Percentiles rank a stretch among this genome's conserved stretches.
phyloP scores from a whole-genome alignment of 225 moss, liverwort and hornwort species.

The Marchantia polymorpha region DNA sequence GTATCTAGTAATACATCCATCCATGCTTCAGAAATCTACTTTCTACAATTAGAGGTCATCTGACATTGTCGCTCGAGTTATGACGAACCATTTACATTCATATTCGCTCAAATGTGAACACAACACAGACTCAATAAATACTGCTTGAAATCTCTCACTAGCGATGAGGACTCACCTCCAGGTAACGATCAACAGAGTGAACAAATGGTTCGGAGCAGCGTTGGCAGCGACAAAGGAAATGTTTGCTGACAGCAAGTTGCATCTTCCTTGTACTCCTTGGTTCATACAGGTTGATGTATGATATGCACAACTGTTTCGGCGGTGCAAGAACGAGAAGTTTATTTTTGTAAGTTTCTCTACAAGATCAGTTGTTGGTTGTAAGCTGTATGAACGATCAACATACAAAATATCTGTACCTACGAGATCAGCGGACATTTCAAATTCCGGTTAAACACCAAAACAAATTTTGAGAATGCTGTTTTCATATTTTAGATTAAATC shows the following conservation, averaged over 20 bases:
- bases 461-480: no score
- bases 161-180: slow-evolving; percentile 48
- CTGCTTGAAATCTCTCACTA: background rate
- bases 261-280: slow-evolving; percentile 62
- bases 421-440: no score
- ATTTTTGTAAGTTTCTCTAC: no score
- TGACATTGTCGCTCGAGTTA: background rate
- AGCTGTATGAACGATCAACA: background rate
- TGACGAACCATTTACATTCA: no score
- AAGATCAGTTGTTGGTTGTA: no score
- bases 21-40: background rate
- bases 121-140: no score
- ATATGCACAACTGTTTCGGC: slow-evolving; percentile 58
- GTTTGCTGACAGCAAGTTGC: slow-evolving; percentile 61
- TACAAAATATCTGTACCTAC: no score
- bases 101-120: background rate
- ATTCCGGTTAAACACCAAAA: no score
- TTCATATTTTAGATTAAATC: no score
- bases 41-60: background rate
- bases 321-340: background rate
- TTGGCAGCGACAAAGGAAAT: slow-evolving; percentile 68
- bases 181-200: slow-evolving; percentile 60
- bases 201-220: slow-evolving; percentile 73
- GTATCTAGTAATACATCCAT: background rate
- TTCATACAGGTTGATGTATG: slow-evolving; percentile 83